These are phyloP conservation scores for Anthracocystis setariae DNA, from an alignment of 1,284 basidiomycete genomes.

Conservation along the genomic window DNA sequence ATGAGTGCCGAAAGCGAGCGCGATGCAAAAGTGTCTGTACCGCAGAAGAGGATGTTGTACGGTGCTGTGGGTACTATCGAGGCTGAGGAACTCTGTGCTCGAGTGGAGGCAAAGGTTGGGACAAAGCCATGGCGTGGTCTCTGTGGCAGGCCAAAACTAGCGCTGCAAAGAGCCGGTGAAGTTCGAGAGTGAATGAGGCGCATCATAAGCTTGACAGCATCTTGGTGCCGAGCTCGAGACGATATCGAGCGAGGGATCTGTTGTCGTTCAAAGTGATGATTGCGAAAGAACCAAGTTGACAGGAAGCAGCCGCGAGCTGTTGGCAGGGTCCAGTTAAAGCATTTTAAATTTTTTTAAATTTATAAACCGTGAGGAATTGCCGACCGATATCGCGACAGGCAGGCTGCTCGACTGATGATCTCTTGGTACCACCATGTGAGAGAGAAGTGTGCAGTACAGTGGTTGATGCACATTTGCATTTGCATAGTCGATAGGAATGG, in stretches of 20 bases:
- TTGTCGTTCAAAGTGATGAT: not conserved
- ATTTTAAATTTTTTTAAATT: no score
- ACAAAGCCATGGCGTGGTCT: not conserved
- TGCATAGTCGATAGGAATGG: no score
- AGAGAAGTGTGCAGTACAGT: no score
- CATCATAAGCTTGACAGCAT: not conserved
- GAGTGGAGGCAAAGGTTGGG: not conserved
- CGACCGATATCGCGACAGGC: no score
- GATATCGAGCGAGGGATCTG: not conserved
- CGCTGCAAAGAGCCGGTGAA: no score
- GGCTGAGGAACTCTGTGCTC: not conserved
- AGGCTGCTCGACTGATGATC: no score
- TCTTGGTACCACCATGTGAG: no score
- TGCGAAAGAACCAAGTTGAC: not conserved
- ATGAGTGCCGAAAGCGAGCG: slow-evolving; percentile 33
- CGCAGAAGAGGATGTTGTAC: slow-evolving; percentile 65
- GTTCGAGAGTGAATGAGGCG: not conserved
- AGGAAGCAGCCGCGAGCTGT: not conserved
- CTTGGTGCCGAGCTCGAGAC: not conserved
- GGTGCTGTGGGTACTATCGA: slow-evolving; percentile 23
- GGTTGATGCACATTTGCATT: no score
- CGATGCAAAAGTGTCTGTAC: slow-evolving; percentile 59
- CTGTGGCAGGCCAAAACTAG: no score
- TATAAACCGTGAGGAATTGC: no score
- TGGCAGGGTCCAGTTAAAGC: not conserved